These are phyloP conservation scores for Hypoxylon crocopeplum DNA, from an alignment of 495 filamentous ascomycete genomes.

Conservation along the genomic window DNA sequence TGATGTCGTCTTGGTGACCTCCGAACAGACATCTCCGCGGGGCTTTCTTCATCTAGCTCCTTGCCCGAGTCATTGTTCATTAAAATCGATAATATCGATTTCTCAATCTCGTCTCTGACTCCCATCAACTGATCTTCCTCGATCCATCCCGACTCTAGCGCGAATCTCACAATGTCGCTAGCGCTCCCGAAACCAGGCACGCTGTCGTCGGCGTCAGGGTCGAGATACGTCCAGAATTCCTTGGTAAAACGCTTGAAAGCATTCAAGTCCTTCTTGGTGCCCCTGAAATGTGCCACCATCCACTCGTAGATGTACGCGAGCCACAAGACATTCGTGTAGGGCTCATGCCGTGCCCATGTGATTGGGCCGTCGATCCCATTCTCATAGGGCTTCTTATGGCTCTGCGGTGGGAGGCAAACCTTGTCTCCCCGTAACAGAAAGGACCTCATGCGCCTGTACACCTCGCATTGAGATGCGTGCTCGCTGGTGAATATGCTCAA, in stretches of 20 bases:
- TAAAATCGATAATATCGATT: constrained; percentile 41
- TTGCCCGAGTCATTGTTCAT: constrained; percentile 11
- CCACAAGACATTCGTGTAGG: constrained; percentile 64
- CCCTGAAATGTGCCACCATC: constrained; percentile 45
- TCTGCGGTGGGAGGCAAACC: constrained; percentile 38
- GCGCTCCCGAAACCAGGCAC: constrained; percentile 51
- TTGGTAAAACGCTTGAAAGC: constrained; percentile 47
- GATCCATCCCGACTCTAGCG: constrained; percentile 54
- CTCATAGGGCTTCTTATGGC: constrained; percentile 47
- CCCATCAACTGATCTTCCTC: constrained; percentile 52
- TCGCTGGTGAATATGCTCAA: constrained; percentile 58
- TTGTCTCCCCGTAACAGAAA: constrained; percentile 50
- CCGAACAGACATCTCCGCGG: neutral
- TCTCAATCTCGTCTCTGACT: constrained; percentile 37
- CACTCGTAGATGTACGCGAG: constrained; percentile 57
- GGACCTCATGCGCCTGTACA: constrained; percentile 61
- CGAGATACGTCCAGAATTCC: constrained; percentile 51
- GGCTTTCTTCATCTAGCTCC: constrained; percentile 5
- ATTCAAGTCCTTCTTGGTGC: constrained; percentile 41
- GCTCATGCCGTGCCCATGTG: constrained; percentile 47
- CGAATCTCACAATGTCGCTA: constrained; percentile 51
- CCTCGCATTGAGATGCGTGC: constrained; percentile 53
- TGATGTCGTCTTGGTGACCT: constrained; percentile 17
- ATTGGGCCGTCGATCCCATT: constrained; percentile 43
- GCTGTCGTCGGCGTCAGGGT: constrained; percentile 46